Base-by-base conservation (phyloP, 169 alveolate genomes). In the Plasmodium coatneyi region DNA sequence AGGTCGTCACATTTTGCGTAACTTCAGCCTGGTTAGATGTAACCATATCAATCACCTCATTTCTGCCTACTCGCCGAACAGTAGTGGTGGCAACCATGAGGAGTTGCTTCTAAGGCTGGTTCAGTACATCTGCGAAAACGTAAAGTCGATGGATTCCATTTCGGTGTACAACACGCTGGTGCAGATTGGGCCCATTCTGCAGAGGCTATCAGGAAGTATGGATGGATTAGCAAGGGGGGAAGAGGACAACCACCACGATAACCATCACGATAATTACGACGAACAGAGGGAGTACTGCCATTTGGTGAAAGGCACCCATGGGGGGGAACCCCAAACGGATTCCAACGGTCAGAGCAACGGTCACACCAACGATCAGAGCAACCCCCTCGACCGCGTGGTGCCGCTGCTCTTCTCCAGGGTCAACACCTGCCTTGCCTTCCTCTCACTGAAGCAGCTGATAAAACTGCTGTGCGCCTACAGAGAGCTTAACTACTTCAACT, bases 401-500 rank as follows among this genome's bases (percentile, higher is more conserved):
- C 93, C 87, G 71, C 74, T 87, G 28, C 71, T 87, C 28, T 91
- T 91, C 76, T 32, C 83, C 7, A 80, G 76, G 74, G 95, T 91
- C n/a, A 91, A 91, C 76, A 80, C 78, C 25, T 91, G 95, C 41
- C 7, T 91, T 5, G 92, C 95, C 34, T 91, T 91, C 52, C 82
- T 91, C 36, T 91, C 95, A 1, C 14, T 91, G 30, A 91, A 91
- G 16, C 95, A 91, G 6, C 43, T 91, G 5, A 46, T 81, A 14
- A 91, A 91, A 81, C 60, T 91, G 19, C 5, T 82, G 56, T 19
- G 80, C 22, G 60, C 92, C 10, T 91, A 91, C 66, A 91, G 74
- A 91, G 95, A 91, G n/a, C 74, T 91, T 25, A 91, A 91, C 74
- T 91, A 91, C 56, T 91, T 91, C 30, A 72, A 91, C 30, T 91